phyloP scores from a whole-genome alignment of 352 stramenopile genomes.

The Phytophthora pistaciae region DNA sequence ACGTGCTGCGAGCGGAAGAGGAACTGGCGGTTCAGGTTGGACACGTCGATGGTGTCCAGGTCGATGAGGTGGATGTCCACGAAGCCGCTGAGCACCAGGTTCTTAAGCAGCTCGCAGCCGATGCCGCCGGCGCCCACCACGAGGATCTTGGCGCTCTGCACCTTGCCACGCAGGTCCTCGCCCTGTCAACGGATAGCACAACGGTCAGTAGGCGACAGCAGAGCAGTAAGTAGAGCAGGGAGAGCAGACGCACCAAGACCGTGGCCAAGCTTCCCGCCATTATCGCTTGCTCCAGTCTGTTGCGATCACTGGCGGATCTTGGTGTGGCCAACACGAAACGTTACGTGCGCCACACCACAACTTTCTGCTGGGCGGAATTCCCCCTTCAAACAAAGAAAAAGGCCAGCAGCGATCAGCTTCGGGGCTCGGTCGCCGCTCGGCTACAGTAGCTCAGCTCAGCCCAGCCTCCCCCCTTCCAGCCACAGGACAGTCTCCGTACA shows the following conservation, averaged over 20 bases:
- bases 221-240: no score
- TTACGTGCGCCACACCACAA: neutral
- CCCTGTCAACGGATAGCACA: constrained; percentile 44
- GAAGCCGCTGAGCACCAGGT: constrained; percentile 98
- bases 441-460: no score
- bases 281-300: neutral
- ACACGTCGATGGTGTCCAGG: constrained; percentile 99
- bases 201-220: neutral
- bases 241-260: constrained; percentile 59
- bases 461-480: neutral
- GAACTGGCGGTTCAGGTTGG: constrained; percentile 99
- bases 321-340: neutral
- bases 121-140: constrained; percentile 99
- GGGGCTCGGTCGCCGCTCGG: neutral
- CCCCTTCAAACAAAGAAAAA: constrained; percentile 41
- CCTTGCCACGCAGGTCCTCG: constrained; percentile 64
- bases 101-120: constrained; percentile 99
- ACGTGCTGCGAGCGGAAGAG: constrained; percentile 99
- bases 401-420: constrained; percentile 21
- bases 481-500: neutral
- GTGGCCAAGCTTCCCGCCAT: constrained; percentile 42
- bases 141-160: constrained; percentile 92
- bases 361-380: constrained; percentile 1
- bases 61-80: constrained; percentile 95
- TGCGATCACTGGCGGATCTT: neutral